These are phyloP conservation scores for Pyrenula aspistea DNA, from an alignment of 495 filamentous ascomycete genomes.

Conservation along the genomic window DNA sequence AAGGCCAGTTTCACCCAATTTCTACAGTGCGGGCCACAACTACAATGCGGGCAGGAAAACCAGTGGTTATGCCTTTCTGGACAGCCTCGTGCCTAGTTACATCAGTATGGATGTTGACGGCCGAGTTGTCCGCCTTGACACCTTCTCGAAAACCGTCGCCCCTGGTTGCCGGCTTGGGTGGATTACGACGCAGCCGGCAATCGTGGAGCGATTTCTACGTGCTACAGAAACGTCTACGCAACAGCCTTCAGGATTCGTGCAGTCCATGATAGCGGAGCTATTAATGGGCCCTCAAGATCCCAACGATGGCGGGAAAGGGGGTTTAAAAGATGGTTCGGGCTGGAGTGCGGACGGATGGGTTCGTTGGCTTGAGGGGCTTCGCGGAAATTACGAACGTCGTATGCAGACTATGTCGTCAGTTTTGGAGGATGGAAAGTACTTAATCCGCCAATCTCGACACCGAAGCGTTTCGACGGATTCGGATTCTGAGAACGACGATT, in stretches of 20 bases:
- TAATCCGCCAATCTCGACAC: slow-evolving; percentile 37
- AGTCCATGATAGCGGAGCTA: slow-evolving; percentile 64
- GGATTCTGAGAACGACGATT: slow-evolving; percentile 38
- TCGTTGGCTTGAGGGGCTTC: slow-evolving; percentile 73
- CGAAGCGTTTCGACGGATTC: slow-evolving; percentile 19
- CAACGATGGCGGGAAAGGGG: slow-evolving; percentile 19
- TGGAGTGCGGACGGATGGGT: slow-evolving; percentile 87
- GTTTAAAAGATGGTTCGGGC: slow-evolving; percentile 29
- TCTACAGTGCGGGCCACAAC: slow-evolving; percentile 14
- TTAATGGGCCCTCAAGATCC: slow-evolving; percentile 53
- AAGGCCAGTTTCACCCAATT: slow-evolving; percentile 2
- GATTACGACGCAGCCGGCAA: slow-evolving; percentile 66
- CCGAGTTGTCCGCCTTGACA: slow-evolving; percentile 75
- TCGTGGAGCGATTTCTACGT: slow-evolving; percentile 60
- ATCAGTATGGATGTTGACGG: slow-evolving; percentile 71
- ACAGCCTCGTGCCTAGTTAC: slow-evolving; percentile 70
- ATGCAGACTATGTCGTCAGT: slow-evolving; percentile 64
- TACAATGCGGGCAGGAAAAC: slow-evolving; percentile 37
- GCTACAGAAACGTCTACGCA: slow-evolving; percentile 68
- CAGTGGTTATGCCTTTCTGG: slow-evolving; percentile 66
- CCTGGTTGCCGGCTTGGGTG: slow-evolving; percentile 68
- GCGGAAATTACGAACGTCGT: slow-evolving; percentile 68
- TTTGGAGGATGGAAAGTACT: slow-evolving; percentile 51
- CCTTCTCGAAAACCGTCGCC: slow-evolving; percentile 72
- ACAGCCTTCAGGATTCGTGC: slow-evolving; percentile 80